Base-by-base conservation (phyloP, 2,329 filamentous ascomycete species). In the Penicillium psychrosexuale region DNA sequence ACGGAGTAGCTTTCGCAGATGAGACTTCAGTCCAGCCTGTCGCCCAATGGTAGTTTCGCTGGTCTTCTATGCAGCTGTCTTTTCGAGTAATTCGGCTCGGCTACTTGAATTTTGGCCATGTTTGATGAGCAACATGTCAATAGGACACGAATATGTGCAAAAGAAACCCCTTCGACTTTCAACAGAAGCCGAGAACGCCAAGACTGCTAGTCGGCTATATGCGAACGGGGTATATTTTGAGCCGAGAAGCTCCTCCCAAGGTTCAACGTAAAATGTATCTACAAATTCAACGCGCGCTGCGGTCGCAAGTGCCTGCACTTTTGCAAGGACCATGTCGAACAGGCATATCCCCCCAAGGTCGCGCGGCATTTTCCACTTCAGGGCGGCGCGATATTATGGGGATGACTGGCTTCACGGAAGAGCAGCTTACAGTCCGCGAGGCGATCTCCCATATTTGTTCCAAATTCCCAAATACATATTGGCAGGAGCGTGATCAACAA, bases 371-470 rank as follows among this genome's bases (percentile, higher is more conserved):
- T 56, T 75, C 72, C n/a, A 66, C 64, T 19, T 68, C 71, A 27
- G 47, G 64, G 33, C 61, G 58, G 11, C 62, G 60, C 30, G 61
- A 63, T 12, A 75, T 91, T 50, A 91, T 92, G 88, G 86, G 90
- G 61, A 84, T 82, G 34, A 83, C 82, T 1, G 84, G 86, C 27
- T 91, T 93, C 73, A 86, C 84, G 0, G 84, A 89, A 42, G 86
- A 85, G 46, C 88, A 93, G 65, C 67, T 91, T 43, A 84, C 82
- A 49, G 89, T 93, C 4, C 82, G 88, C 34, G 86, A 91, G 56
- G 85, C 88, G 0, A 80, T 92, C 19, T 73, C 77, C 3, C 84
- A 87, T 24, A 78, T 92, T 27, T 92, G 89, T 69, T 77, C 84
- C 1, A 78, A 83, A 9, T 93, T 90, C 58, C 83, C 88, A 15